These are phyloP conservation scores for Aureobasidium melanogenum DNA, from an alignment of 2,329 filamentous ascomycete genomes.

Conservation along the genomic window DNA sequence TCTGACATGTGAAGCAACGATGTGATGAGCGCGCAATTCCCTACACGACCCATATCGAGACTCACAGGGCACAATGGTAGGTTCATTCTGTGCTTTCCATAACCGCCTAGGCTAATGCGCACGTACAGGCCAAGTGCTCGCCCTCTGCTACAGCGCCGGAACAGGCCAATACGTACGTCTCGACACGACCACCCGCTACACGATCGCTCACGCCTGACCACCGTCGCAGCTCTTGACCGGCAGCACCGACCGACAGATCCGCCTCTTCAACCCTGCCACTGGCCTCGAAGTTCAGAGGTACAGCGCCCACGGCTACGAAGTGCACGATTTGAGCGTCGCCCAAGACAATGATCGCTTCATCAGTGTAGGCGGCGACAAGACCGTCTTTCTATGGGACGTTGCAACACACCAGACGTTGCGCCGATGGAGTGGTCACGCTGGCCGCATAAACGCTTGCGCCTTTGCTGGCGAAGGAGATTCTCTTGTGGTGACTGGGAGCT, in stretches of 20 bases:
- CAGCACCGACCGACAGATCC: constrained; percentile 73
- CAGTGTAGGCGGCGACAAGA: constrained; percentile 78
- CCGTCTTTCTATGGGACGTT: constrained; percentile 93
- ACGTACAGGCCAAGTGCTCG: constrained; percentile 36
- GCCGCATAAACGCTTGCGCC: constrained; percentile 67
- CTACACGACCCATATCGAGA: constrained; percentile 30
- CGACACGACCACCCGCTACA: not conserved
- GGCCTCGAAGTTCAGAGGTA: constrained; percentile 71
- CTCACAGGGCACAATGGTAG: constrained; percentile 33
- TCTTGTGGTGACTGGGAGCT: constrained; percentile 63
- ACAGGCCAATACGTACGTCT: constrained; percentile 36
- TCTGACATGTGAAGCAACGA: constrained; percentile 5
- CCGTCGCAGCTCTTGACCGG: constrained; percentile 59
- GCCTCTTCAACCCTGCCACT: constrained; percentile 68
- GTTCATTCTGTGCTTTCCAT: not conserved
- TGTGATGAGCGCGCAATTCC: constrained; percentile 31
- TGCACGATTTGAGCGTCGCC: constrained; percentile 68
- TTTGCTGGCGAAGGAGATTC: constrained; percentile 70
- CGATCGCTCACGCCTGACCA: not conserved
- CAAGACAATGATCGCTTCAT: constrained; percentile 76
- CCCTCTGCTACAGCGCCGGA: constrained; percentile 41
- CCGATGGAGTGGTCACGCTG: constrained; percentile 57
- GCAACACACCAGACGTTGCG: constrained; percentile 66
- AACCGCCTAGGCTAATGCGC: not conserved
- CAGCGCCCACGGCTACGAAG: constrained; percentile 81